Evolutionary conservation across 1,139 yeast species (phyloP).

Genomic region (Pneumocystis carinii): DNA sequence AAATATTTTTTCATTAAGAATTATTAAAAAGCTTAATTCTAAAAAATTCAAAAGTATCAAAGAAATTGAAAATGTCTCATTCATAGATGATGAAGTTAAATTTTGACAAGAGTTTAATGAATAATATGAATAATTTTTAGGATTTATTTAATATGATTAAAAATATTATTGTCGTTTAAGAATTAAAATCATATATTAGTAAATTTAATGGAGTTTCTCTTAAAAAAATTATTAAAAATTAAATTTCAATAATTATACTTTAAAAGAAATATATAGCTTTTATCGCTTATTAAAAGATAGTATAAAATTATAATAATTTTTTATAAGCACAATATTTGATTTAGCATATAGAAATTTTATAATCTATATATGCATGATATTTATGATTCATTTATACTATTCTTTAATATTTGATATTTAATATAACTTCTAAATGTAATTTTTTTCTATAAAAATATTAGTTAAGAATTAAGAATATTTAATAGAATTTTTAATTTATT

Average conservation of each 20-base stretch:
- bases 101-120: conserved; percentile 90
- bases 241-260: conserved; percentile 30
- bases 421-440: no score
- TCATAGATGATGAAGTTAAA: conserved; percentile 67
- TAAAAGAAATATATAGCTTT: background rate
- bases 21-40: conserved; percentile 64
- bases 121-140: background rate
- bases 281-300: background rate
- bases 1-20: conserved; percentile 17
- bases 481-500: no score
- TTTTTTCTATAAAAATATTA: no score
- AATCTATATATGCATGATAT: no score
- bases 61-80: conserved; percentile 58
- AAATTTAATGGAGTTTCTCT: conserved; percentile 81
- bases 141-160: background rate
- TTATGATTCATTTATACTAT: no score
- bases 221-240: conserved; percentile 57
- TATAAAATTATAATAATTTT: no score
- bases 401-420: no score
- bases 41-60: conserved; percentile 37
- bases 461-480: no score
- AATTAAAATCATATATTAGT: conserved; percentile 95
- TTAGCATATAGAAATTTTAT: no score
- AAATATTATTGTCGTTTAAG: conserved; percentile 98
- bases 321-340: no score